A percentile compares a stretch with the other conserved stretches of the same genome.
Conservation (phyloP, 2,329 filamentous ascomycete genomes). For the Microsporum ferrugineum region DNA sequence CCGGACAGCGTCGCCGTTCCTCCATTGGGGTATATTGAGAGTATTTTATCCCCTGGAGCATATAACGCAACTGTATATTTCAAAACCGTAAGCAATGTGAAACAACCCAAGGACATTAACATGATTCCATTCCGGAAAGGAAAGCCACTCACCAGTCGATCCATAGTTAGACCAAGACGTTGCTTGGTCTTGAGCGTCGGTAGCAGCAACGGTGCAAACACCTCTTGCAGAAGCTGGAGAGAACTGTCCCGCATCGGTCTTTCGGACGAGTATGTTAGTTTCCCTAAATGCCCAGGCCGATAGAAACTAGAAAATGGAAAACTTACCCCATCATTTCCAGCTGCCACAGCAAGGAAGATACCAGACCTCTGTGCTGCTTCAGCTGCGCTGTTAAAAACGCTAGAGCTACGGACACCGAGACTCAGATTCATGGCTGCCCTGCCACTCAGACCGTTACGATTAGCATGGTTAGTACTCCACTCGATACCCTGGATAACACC, state of each 20-base stretch:
- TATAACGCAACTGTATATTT: constrained; percentile 41
- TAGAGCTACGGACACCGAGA: constrained; percentile 26
- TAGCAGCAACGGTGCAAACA: constrained; percentile 34
- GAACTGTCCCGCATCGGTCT: constrained; percentile 3
- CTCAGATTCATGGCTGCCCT: constrained; percentile 28
- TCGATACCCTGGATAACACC: constrained; percentile 42
- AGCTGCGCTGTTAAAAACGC: constrained; percentile 30
- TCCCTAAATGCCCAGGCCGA: constrained; percentile 18
- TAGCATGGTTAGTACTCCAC: constrained; percentile 27
- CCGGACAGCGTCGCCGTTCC: constrained; percentile 36
- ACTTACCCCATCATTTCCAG: constrained; percentile 28
- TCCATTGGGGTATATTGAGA: constrained; percentile 39
- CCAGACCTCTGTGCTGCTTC: constrained; percentile 27
- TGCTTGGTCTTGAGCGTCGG: constrained; percentile 22
- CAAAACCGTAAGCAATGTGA: neutral
- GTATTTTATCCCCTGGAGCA: constrained; percentile 44
- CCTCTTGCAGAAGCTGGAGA: constrained; percentile 29
- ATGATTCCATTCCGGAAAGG: neutral
- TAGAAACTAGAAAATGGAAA: neutral
- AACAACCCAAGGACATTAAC: neutral
- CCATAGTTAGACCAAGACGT: constrained; percentile 34
- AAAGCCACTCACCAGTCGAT: constrained; percentile 22
- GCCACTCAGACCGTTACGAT: constrained; percentile 19
- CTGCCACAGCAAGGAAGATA: constrained; percentile 32
- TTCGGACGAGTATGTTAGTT: neutral